A percentile compares a stretch with the other conserved stretches of the same genome.
Evolutionary conservation across 2,329 filamentous ascomycete genomes (phyloP).

Genomic region (Colletotrichum simmondsii): DNA sequence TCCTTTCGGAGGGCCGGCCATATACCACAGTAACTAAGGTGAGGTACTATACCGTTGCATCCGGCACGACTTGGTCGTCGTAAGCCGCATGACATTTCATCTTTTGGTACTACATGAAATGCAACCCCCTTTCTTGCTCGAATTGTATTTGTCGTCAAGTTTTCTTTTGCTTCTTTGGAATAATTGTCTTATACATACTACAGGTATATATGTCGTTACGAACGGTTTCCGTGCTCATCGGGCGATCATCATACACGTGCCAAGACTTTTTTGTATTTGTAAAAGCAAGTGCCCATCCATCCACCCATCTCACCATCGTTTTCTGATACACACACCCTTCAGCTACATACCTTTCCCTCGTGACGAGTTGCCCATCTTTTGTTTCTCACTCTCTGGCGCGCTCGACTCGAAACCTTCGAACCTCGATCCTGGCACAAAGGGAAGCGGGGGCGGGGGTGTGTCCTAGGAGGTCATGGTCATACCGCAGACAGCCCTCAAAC

Average conservation of each 20-base stretch:
- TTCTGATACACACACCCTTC: conserved; percentile 21
- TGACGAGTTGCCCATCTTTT: not conserved
- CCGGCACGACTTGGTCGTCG: not conserved
- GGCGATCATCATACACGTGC: conserved; percentile 13
- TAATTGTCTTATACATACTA: not conserved
- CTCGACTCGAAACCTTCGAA: not conserved
- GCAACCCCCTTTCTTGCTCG: not conserved
- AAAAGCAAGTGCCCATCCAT: not conserved
- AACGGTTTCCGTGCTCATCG: not conserved
- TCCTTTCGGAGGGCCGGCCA: not conserved
- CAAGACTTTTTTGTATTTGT: conserved; percentile 25
- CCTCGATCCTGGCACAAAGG: not conserved
- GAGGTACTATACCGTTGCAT: conserved; percentile 2
- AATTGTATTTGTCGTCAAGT: not conserved
- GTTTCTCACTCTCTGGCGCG: not conserved
- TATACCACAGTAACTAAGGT: not conserved
- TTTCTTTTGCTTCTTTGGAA: not conserved
- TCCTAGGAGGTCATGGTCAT: not conserved
- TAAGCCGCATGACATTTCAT: not conserved
- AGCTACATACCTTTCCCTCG: not conserved
- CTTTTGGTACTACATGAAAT: not conserved
- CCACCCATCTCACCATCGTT: not conserved
- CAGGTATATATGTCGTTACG: not conserved
- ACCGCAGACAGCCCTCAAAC: not conserved
- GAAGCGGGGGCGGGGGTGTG: not conserved